phyloP scores from a whole-genome alignment of 2,329 filamentous ascomycete species.

The Arachnopeziza araneosa region DNA sequence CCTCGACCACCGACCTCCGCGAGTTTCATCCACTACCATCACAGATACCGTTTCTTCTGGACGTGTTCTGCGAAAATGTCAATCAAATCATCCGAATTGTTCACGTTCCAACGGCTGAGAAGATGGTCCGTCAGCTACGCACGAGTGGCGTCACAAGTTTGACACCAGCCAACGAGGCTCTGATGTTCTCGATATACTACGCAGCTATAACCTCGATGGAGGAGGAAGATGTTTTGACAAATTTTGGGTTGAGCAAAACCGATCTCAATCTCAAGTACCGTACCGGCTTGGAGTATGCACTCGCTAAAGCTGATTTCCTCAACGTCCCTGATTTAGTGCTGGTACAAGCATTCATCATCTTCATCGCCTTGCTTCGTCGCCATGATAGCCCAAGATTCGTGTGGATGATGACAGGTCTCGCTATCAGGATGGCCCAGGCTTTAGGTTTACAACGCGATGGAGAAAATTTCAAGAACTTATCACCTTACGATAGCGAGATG shows the following conservation, averaged over 20 bases:
- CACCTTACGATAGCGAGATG: slow-evolving; percentile 41
- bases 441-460: slow-evolving; percentile 38
- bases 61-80: slow-evolving; percentile 46
- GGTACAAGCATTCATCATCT: slow-evolving; percentile 56
- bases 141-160: slow-evolving; percentile 29
- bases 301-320: slow-evolving; percentile 57
- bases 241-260: slow-evolving; percentile 44
- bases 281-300: slow-evolving; percentile 48
- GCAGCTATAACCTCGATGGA: slow-evolving; percentile 51
- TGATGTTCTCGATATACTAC: slow-evolving; percentile 54
- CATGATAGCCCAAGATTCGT: slow-evolving; percentile 49
- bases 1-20: slow-evolving; percentile 29
- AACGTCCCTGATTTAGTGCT: slow-evolving; percentile 53
- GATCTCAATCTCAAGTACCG: slow-evolving; percentile 39
- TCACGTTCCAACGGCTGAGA: slow-evolving; percentile 40
- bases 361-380: slow-evolving; percentile 46
- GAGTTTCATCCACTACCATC: slow-evolving; percentile 47
- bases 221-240: slow-evolving; percentile 45
- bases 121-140: slow-evolving; percentile 34
- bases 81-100: slow-evolving; percentile 40
- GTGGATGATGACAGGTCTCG: slow-evolving; percentile 59
- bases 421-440: slow-evolving; percentile 45
- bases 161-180: slow-evolving; percentile 42
- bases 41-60: slow-evolving; percentile 48
- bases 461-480: background rate